Evolutionary conservation across 2,329 filamentous ascomycete species (phyloP).

Genomic region (Fusarium lyarnte): DNA sequence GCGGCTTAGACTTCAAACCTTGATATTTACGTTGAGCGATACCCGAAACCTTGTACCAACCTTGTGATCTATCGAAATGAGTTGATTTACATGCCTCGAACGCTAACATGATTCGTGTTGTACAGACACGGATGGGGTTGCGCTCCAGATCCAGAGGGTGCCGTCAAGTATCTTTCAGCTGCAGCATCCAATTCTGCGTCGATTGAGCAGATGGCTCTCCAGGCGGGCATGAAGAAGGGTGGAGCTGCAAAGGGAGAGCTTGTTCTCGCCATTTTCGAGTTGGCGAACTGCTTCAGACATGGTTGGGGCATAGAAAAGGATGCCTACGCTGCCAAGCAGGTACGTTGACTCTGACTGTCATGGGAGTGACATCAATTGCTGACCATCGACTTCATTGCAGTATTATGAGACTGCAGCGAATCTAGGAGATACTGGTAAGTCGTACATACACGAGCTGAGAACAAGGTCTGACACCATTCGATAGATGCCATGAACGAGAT

Average conservation of each 20-base stretch:
- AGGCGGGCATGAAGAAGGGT: constrained; percentile 90
- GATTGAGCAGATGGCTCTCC: constrained; percentile 85
- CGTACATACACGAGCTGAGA: neutral
- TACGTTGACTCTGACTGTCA: constrained; percentile 43
- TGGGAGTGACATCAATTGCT: constrained; percentile 4
- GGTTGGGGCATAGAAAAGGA: constrained; percentile 94
- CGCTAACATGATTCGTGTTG: constrained; percentile 25
- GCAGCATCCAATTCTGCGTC: constrained; percentile 91
- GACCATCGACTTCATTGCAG: constrained; percentile 53
- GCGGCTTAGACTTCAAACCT: constrained; percentile 14
- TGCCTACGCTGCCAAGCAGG: constrained; percentile 81
- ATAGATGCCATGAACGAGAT: constrained; percentile 96
- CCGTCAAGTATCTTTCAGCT: constrained; percentile 84
- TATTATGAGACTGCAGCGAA: constrained; percentile 99
- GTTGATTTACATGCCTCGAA: constrained; percentile 5
- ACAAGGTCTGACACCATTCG: constrained; percentile 19
- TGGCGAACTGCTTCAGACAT: constrained; percentile 91
- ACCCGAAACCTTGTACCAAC: neutral
- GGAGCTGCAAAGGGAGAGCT: constrained; percentile 96
- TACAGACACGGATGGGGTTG: constrained; percentile 93
- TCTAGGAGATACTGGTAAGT: constrained; percentile 82
- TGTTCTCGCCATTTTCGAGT: constrained; percentile 94
- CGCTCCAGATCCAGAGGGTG: constrained; percentile 73
- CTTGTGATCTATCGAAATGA: neutral
- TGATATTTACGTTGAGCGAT: neutral